Evolutionary conservation across 768 basidiomycete genomes (phyloP).

Genomic region (Mycena venus): DNA sequence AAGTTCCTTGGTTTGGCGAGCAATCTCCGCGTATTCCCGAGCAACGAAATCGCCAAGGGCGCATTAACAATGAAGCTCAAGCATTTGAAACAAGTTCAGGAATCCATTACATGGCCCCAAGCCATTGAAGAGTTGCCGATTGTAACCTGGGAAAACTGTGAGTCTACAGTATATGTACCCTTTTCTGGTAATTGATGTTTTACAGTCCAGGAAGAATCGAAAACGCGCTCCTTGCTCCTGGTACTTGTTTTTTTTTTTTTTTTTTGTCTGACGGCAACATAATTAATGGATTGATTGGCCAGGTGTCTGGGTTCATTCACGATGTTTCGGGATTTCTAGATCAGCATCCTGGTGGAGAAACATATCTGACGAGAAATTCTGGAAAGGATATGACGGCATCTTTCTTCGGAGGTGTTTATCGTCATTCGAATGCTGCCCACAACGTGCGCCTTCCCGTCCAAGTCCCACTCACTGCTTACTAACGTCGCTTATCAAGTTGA

Average conservation of each 20-base stretch:
- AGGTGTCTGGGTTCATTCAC: conserved; percentile 87
- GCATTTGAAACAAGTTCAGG: conserved; percentile 73
- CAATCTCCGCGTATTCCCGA: conserved; percentile 87
- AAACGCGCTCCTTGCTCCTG: conserved; percentile 74
- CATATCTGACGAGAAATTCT: conserved; percentile 66
- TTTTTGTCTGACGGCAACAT: background rate
- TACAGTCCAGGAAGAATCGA: conserved; percentile 77
- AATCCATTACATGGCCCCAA: conserved; percentile 73
- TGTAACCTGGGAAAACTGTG: conserved; percentile 86
- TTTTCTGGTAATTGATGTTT: background rate
- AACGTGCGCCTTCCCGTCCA: conserved; percentile 47
- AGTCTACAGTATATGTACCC: conserved; percentile 44
- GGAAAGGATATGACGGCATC: conserved; percentile 90
- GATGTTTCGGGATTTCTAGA: conserved; percentile 82
- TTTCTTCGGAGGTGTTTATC: conserved; percentile 86
- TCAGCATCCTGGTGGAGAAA: conserved; percentile 84
- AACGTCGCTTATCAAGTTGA: too few relatives aligned
- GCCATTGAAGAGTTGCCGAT: conserved; percentile 74
- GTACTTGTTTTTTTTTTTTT: conserved; percentile 24
- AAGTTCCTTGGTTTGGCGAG: conserved; percentile 77
- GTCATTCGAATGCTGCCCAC: conserved; percentile 72
- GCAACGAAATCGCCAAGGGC: conserved; percentile 90
- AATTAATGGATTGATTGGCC: background rate
- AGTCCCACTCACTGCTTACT: background rate
- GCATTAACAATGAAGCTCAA: conserved; percentile 88